Conservation (phyloP, 2,329 filamentous ascomycete species). For the Huntiella bhutanensis region DNA sequence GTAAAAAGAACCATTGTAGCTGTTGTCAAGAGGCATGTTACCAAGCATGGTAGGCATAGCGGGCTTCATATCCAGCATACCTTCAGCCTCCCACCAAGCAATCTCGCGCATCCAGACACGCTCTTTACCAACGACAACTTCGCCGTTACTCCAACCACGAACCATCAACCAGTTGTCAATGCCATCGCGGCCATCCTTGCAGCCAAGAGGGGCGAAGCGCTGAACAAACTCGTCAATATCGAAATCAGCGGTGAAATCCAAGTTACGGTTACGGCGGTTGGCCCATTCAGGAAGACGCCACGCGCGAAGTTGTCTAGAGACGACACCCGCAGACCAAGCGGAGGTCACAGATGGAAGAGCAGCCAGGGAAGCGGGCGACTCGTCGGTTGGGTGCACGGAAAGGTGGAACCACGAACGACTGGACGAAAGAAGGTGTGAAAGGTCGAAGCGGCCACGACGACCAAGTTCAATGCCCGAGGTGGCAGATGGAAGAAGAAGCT, state of each 20-base stretch:
- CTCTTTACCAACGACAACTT: slow-evolving; percentile 77
- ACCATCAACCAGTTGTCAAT: slow-evolving; percentile 90
- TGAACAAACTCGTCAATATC: slow-evolving; percentile 81
- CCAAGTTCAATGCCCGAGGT: slow-evolving; percentile 68
- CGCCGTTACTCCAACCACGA: slow-evolving; percentile 94
- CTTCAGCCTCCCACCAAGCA: slow-evolving; percentile 96
- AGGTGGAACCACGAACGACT: slow-evolving; percentile 94
- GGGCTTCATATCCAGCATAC: slow-evolving; percentile 78
- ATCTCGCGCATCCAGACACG: slow-evolving; percentile 88
- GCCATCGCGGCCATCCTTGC: slow-evolving; percentile 74
- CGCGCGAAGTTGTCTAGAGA: slow-evolving; percentile 79
- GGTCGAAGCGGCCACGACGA: slow-evolving; percentile 58
- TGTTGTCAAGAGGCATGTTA: slow-evolving; percentile 32
- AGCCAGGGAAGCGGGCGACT: slow-evolving; percentile 57
- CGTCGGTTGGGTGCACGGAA: slow-evolving; percentile 77
- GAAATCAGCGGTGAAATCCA: slow-evolving; percentile 95
- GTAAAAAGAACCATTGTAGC: slow-evolving; percentile 47
- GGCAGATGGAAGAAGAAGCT: slow-evolving; percentile 51
- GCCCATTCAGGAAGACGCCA: slow-evolving; percentile 96
- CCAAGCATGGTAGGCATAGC: slow-evolving; percentile 17
- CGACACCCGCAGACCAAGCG: slow-evolving; percentile 79
- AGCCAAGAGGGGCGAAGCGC: slow-evolving; percentile 68
- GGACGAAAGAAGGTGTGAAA: slow-evolving; percentile 53
- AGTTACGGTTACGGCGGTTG: slow-evolving; percentile 71
- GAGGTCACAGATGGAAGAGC: slow-evolving; percentile 53